Conservation (phyloP, 2,329 filamentous ascomycete genomes). For the Phialocephala subalpina region DNA sequence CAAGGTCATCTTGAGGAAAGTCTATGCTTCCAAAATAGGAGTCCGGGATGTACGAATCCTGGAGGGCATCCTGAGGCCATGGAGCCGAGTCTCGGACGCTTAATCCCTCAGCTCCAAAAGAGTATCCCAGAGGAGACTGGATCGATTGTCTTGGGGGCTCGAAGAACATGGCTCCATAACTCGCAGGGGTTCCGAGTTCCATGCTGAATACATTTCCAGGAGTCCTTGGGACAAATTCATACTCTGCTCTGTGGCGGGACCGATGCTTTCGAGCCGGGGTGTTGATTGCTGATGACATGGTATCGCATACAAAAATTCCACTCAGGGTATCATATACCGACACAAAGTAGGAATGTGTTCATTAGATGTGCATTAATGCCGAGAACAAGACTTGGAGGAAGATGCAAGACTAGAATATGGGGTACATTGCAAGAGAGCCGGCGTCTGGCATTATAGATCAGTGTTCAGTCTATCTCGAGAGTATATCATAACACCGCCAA, state of each 20-base stretch:
- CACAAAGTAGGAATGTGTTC: too few relatives aligned
- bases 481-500: too few relatives aligned
- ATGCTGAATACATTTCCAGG: not conserved
- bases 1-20: not conserved
- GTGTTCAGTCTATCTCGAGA: not conserved
- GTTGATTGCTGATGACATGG: not conserved
- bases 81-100: not conserved
- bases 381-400: not conserved
- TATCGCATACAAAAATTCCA: not conserved
- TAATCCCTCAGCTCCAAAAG: not conserved
- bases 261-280: not conserved
- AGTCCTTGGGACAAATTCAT: not conserved
- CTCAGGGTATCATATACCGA: not conserved
- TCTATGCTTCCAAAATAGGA: not conserved
- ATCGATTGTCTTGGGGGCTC: not conserved
- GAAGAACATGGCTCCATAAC: not conserved
- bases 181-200: not conserved
- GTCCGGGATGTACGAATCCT: not conserved
- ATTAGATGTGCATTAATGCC: too few relatives aligned
- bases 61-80: not conserved
- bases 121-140: not conserved
- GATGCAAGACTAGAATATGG: not conserved
- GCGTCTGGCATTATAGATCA: not conserved
- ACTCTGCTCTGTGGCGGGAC: not conserved
- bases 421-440: not conserved